Percentiles rank a stretch among this genome's conserved stretches.
These are phyloP conservation scores for Diplocarpon rosae DNA, from an alignment of 2,329 filamentous ascomycete genomes.

Conservation along the genomic window DNA sequence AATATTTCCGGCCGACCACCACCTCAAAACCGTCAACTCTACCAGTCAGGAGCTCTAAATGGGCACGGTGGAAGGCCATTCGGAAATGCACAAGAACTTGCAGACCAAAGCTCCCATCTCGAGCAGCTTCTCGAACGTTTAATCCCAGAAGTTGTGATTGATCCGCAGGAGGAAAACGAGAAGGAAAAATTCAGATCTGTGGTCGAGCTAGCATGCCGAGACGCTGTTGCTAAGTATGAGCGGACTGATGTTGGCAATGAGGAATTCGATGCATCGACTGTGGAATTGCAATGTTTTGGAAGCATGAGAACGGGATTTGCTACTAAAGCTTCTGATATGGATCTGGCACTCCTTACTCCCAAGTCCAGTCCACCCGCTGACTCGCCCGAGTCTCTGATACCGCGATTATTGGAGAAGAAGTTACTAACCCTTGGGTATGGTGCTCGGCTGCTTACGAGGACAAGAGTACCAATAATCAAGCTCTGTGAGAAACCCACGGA, in stretches of 20 bases:
- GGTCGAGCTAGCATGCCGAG: conserved; percentile 54
- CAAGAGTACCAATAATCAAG: conserved; percentile 79
- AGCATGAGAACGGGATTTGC: conserved; percentile 79
- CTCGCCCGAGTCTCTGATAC: conserved; percentile 49
- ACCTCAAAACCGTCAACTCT: conserved; percentile 24
- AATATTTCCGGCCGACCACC: conserved; percentile 11
- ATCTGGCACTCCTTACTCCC: conserved; percentile 65
- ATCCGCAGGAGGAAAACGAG: conserved; percentile 47
- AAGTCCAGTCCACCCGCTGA: conserved; percentile 43
- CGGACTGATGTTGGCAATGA: conserved; percentile 30
- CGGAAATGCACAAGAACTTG: conserved; percentile 33
- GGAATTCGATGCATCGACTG: conserved; percentile 40
- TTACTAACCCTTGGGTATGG: conserved; percentile 63
- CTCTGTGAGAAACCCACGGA: conserved; percentile 62
- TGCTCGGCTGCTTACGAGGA: conserved; percentile 65
- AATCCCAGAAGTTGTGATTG: conserved; percentile 42
- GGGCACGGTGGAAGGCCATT: conserved; percentile 12
- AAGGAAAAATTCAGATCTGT: conserved; percentile 60
- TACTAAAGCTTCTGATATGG: conserved; percentile 82
- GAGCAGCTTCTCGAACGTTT: conserved; percentile 34
- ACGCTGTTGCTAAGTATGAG: conserved; percentile 45
- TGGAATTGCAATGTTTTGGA: conserved; percentile 70
- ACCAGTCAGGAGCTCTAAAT: conserved; percentile 18
- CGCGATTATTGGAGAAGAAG: conserved; percentile 63
- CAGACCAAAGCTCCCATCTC: conserved; percentile 37